phyloP scores from a whole-genome alignment of 305 asterid species.

The Solanum hybrid region DNA sequence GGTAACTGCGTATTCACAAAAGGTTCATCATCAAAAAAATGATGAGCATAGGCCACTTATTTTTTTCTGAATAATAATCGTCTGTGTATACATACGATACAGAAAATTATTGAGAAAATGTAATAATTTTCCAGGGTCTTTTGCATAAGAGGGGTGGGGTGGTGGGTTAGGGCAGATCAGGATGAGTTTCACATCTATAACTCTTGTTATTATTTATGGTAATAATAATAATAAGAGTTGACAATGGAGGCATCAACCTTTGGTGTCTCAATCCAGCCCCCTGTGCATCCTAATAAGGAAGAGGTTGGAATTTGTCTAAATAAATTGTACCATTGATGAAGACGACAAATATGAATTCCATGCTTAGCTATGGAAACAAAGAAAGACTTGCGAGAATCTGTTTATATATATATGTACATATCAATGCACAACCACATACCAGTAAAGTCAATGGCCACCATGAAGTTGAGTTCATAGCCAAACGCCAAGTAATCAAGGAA shows the following conservation, averaged over 20 bases:
- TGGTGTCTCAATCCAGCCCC: constrained; percentile 5
- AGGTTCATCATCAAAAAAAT: neutral
- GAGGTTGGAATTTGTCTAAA: neutral
- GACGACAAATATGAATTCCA: neutral
- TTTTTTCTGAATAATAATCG: neutral
- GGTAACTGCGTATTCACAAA: neutral
- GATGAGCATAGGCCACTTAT: neutral
- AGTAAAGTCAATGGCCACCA: constrained; percentile 98
- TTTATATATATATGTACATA: neutral
- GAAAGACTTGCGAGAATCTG: neutral
- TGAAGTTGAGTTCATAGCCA: constrained; percentile 92
- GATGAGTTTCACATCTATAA: neutral
- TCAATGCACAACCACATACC: constrained; percentile 33
- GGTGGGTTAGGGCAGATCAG: neutral
- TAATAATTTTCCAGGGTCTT: neutral
- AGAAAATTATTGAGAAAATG: neutral
- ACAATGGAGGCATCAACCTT: neutral
- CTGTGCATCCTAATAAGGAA: neutral
- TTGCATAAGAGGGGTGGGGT: neutral
- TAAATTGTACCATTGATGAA: neutral
- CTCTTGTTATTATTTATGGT: neutral
- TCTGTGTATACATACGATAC: too few species aligned
- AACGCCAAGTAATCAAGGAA: constrained; percentile 90
- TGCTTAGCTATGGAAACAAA: neutral
- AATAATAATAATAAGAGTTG: neutral